A percentile compares a stretch with the other conserved stretches of the same genome.
Evolutionary conservation across 441 rosid genomes (phyloP).

Genomic region (Pelargonium australe): DNA sequence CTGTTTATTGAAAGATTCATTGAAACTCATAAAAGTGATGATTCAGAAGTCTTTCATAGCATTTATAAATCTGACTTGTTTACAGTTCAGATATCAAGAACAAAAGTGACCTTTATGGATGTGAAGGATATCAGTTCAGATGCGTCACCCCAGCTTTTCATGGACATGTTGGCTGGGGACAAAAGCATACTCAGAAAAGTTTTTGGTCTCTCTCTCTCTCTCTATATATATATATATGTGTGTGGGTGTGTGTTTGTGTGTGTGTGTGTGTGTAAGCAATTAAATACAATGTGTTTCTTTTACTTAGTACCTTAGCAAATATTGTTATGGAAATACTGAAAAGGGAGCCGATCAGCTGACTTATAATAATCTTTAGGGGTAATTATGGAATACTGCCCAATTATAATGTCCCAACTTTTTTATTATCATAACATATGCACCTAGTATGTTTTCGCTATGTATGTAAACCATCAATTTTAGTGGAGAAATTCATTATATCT

Average conservation of each 20-base stretch:
- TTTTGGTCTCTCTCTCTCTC: conserved; percentile 52
- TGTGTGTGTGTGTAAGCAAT: not conserved
- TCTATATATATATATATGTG: no score
- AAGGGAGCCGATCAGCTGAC: not conserved
- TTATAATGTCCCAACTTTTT: no score
- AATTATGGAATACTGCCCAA: no score
- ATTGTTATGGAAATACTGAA: not conserved
- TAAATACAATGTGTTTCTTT: not conserved
- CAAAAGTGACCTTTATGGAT: conserved; percentile 71
- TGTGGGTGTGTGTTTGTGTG: not conserved
- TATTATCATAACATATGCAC: no score
- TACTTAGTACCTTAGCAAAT: not conserved
- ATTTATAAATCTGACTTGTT: conserved; percentile 69
- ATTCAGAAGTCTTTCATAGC: conserved; percentile 29
- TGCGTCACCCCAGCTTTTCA: conserved; percentile 54
- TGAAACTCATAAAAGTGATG: conserved; percentile 14
- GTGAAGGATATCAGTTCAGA: conserved; percentile 53
- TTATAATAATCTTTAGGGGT: no score
- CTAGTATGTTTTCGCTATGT: no score
- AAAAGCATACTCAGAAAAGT: conserved; percentile 70
- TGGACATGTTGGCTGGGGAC: conserved; percentile 65
- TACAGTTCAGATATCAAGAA: conserved; percentile 96
- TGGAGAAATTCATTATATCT: no score
- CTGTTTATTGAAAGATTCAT: conserved; percentile 7
- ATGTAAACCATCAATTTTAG: no score